phyloP scores from a whole-genome alignment of 306 rosid species.

The Aeschynomene evenia region DNA sequence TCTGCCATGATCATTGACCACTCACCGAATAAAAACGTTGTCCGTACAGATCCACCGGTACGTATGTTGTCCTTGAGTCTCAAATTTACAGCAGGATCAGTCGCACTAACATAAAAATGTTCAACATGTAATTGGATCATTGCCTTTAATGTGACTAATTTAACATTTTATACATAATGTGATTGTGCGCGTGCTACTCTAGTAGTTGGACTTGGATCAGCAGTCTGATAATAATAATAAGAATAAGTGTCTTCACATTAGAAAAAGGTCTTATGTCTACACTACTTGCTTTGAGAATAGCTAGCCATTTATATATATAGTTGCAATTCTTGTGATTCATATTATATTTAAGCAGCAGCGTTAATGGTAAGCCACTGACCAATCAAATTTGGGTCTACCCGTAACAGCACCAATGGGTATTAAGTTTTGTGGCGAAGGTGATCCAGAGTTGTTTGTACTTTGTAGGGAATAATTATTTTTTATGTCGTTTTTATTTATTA shows the following conservation, averaged over 20 bases:
- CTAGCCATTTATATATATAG: no score
- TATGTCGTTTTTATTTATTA: no score
- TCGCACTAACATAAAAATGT: not conserved
- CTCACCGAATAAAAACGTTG: no score
- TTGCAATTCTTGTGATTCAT: no score
- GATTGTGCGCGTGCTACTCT: not conserved
- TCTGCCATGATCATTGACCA: no score
- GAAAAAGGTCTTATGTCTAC: not conserved
- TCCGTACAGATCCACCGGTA: not conserved
- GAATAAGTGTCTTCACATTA: not conserved
- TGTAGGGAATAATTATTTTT: not conserved
- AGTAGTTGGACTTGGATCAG: conserved; percentile 13
- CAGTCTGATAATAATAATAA: not conserved
- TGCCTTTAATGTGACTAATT: not conserved
- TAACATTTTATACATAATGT: not conserved
- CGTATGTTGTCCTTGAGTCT: not conserved
- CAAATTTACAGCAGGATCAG: not conserved
- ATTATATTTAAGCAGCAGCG: not conserved
- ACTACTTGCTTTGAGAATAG: not conserved
- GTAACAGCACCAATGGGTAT: not conserved
- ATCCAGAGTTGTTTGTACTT: not conserved
- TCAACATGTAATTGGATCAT: not conserved
- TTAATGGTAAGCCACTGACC: not conserved
- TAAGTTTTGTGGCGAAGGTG: not conserved
- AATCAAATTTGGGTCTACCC: not conserved